Base-by-base conservation (phyloP, 2,329 filamentous ascomycete species). In the Fusarium annulatum region DNA sequence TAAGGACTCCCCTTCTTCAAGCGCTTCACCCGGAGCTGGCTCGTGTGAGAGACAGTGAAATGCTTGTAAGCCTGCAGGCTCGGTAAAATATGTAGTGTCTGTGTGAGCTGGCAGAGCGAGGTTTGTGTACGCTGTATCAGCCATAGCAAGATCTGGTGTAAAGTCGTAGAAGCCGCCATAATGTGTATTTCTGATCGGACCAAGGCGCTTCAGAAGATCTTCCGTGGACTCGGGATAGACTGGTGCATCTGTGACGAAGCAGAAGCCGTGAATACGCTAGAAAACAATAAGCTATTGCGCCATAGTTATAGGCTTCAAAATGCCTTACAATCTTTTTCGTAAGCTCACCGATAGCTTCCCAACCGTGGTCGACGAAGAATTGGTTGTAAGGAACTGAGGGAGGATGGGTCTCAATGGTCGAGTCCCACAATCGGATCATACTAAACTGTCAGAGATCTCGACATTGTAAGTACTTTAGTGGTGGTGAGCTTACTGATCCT, bases 41-140 rank as follows among this genome's bases (percentile, higher is more conserved):
- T 87, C 83, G 12, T 91, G 92, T 0, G 94, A 96, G 34, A 98
- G 88, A 52, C 98, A 86, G 80, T 99, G 96, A 82, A 99, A 97
- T 33, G 96, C 91, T 81, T 99, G 96, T 39, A 99, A 88, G 15
- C 96, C 94, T 5, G 94, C 92, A 0, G 96, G 96, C 72, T 98
- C 96, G 28, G 91, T 95, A 84, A 98, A 98, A 82, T 99, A 98
- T 2, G 96, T 97, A 11, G 90, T 98, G 83, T 99, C 96, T 2
- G 96, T 98, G 82, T 99, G 96, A 2, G 93, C 92, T 26, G 91
- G 90, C 6, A 99, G 88, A 2, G 91, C 91, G 57, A 96, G 87
- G 77, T 93, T 94, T 4, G 96, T 98, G 84, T 98, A 99, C 7
- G 95, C 95, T 4, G 94, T 97, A 79, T 97, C 95, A 73, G 95